Conservation (phyloP, 257 asterid species). For the Pogostemon cablin region DNA sequence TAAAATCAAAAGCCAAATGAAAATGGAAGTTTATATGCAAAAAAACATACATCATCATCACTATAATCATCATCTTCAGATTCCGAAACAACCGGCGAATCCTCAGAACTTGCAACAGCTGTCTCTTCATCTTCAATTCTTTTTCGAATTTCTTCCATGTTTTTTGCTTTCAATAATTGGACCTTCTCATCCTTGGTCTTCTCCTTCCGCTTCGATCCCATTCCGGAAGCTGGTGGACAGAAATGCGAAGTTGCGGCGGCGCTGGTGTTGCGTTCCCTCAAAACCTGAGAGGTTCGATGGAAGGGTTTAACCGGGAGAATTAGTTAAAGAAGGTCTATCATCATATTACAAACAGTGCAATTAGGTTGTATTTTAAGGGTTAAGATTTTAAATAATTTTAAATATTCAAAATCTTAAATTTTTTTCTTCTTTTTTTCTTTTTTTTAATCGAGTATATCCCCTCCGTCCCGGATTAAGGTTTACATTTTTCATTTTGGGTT, state of each 20-base stretch:
- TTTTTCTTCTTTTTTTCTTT: no score
- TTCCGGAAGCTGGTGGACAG: neutral
- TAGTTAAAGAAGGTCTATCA: no score
- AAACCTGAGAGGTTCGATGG: no score
- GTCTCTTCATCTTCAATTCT: slow-evolving; percentile 36
- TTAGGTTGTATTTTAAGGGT: no score
- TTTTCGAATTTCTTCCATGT: slow-evolving; percentile 29
- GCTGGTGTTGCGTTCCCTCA: no score
- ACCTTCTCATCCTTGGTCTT: slow-evolving; percentile 27
- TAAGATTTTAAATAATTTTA: no score
- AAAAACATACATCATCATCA: slow-evolving; percentile 37
- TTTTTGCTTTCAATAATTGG: slow-evolving; percentile 29
- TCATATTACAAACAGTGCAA: no score
- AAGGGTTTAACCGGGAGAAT: no score
- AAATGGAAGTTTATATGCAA: neutral
- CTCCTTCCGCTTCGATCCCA: slow-evolving; percentile 31
- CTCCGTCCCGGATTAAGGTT: no score
- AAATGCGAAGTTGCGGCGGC: neutral
- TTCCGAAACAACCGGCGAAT: slow-evolving; percentile 39
- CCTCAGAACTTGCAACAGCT: slow-evolving; percentile 42
- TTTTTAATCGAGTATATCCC: no score
- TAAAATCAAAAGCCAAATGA: neutral
- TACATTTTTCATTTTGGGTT: no score
- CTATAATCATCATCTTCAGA: slow-evolving; percentile 36
- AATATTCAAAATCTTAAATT: no score